Evolutionary conservation across 345 rosid genomes (phyloP), one percentile per base, ranked within the genome.

Genomic region (Raphanus sativus): DNA sequence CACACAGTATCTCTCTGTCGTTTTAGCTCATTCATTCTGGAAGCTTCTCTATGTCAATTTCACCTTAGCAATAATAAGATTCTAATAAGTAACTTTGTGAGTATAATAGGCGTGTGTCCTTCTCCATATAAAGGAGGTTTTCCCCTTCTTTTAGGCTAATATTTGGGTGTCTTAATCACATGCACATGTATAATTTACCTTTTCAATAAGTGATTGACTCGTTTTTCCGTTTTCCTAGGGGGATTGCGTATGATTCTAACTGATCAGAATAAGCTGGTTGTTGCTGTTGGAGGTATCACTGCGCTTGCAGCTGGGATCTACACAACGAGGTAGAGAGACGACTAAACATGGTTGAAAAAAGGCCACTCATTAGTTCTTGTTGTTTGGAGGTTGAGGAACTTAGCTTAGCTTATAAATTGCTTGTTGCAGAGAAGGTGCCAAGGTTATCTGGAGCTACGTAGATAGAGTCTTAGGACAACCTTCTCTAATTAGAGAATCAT

Each of bases 401-500:
- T 62, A 73, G 74, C 36, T 28, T 1, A 73, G 61, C 74, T 52
- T 24, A 61, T 79, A 52, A 48, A 50, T 61, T 79, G 59, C 17
- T 67, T 71, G 50, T 76, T 81, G 73, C 90, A 95, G 99, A 81
- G 99, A 95, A 91, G 99, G 99, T 38, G 99, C 99, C 25, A 90
- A 82, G 84, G 99, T 95, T 81, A 83, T 95, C 33, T 95, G 99
- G 99, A 87, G 99, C 79, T 95, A 95, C 8, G 96, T 95, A 34
- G 98, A 95, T 82, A 89, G 99, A 85, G 85, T 95, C 82, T 81
- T 95, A 81, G 99, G 99, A 36, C 99, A 92, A 78, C 99, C 99
- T 65, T 90, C 98, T n/a, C 86, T 95, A 28, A 91, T 95, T 65
- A 86, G 99, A 83, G 99, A 95, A 82, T 95, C 99, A 4, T 95